These are phyloP conservation scores for Sporobolomyces pararoseus DNA, from an alignment of 768 basidiomycete species.

Conservation along the genomic window DNA sequence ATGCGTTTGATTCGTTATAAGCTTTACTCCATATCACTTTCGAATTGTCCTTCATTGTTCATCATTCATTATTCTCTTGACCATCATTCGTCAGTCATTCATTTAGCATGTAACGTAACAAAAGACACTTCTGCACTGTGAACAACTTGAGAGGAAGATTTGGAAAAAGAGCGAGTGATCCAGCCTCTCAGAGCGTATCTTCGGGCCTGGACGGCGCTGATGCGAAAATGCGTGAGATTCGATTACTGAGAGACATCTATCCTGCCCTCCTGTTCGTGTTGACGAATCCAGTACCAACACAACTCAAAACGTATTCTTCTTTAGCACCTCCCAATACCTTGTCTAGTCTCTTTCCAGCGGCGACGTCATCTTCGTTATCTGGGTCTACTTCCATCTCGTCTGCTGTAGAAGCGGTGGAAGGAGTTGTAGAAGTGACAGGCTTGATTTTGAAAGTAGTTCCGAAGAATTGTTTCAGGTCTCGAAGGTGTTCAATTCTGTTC, in stretches of 20 bases:
- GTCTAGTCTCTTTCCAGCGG: slow-evolving; percentile 48
- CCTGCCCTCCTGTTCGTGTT: slow-evolving; percentile 60
- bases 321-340: slow-evolving; percentile 57
- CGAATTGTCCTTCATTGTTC: no score
- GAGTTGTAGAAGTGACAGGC: slow-evolving; percentile 40
- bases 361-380: slow-evolving; percentile 25
- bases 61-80: no score
- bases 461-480: slow-evolving; percentile 75
- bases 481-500: slow-evolving; percentile 82
- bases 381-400: slow-evolving; percentile 35
- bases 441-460: slow-evolving; percentile 90
- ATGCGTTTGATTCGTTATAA: no score
- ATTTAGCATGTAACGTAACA: no score
- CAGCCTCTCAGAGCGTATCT: no score
- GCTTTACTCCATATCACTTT: no score
- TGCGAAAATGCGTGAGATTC: no score
- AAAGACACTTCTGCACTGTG: no score
- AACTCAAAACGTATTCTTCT: slow-evolving; percentile 72
- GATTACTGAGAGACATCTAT: not conserved
- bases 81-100: no score
- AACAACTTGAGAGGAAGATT: no score
- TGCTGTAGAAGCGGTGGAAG: slow-evolving; percentile 6
- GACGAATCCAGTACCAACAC: slow-evolving; percentile 85
- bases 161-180: no score
- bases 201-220: no score